Evolutionary conservation across 2,329 filamentous ascomycete species (phyloP).

Genomic region (Rachicladosporium sp.): DNA sequence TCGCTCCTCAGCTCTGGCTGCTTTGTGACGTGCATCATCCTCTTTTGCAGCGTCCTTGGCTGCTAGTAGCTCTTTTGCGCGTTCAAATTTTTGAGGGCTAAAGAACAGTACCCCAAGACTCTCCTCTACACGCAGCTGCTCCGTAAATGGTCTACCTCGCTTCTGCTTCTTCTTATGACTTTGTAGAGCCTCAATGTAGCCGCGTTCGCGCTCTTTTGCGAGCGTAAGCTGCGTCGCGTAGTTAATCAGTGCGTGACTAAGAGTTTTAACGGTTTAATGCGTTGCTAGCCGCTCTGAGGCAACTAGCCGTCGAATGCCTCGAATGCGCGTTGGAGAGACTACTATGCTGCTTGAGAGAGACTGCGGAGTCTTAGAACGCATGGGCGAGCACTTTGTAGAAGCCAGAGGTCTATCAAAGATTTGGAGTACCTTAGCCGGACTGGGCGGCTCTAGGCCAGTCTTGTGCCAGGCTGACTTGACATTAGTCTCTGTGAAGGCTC

Average conservation of each 20-base stretch:
- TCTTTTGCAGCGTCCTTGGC: not conserved
- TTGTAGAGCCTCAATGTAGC: not conserved
- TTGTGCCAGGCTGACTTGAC: conserved; percentile 5
- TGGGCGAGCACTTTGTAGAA: too few relatives aligned
- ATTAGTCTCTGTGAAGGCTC: conserved; percentile 4
- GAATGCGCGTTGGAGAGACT: too few relatives aligned
- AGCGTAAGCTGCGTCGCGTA: too few relatives aligned
- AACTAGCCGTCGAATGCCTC: too few relatives aligned
- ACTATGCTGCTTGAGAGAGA: too few relatives aligned
- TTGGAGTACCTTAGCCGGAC: conserved; percentile 5
- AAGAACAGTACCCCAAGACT: not conserved
- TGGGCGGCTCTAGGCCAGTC: conserved; percentile 5
- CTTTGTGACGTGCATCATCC: not conserved
- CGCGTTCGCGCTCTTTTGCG: too few relatives aligned
- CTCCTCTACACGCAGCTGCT: not conserved
- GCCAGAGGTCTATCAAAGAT: too few relatives aligned
- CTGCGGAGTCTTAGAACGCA: too few relatives aligned
- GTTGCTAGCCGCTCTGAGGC: too few relatives aligned
- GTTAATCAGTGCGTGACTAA: too few relatives aligned
- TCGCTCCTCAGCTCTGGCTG: not conserved
- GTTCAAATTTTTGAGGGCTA: conserved; percentile 1
- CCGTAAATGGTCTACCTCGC: not conserved
- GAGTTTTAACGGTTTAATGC: too few relatives aligned
- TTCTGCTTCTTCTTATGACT: conserved; percentile 2
- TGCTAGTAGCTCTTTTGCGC: not conserved